These are phyloP conservation scores for Fusarium avenaceum DNA, from an alignment of 2,329 filamentous ascomycete genomes.

Conservation along the genomic window DNA sequence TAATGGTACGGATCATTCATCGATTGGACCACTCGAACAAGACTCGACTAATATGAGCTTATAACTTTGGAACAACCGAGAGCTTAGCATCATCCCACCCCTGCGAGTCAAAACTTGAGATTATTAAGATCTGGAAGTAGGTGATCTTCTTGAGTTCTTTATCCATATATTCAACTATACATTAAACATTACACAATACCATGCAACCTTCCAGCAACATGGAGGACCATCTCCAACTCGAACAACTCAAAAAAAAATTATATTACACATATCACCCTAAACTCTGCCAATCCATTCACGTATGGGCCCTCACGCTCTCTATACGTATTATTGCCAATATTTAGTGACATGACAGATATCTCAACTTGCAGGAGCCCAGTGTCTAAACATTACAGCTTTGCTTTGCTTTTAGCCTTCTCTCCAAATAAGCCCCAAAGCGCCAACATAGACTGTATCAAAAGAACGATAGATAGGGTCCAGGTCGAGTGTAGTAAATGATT, in stretches of 20 bases:
- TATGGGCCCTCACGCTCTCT: conserved; percentile 24
- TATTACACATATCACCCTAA: conserved; percentile 30
- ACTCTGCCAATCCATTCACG: conserved; percentile 31
- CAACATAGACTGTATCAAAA: conserved; percentile 37
- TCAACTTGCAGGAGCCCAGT: conserved; percentile 47
- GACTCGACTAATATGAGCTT: neutral
- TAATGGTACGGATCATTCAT: neutral
- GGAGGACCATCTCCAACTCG: neutral
- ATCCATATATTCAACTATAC: too few species aligned
- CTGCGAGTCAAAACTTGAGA: neutral
- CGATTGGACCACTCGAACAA: neutral
- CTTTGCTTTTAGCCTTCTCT: conserved; percentile 36
- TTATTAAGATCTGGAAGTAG: too few species aligned
- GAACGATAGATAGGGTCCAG: conserved; percentile 20
- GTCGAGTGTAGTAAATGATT: conserved; percentile 10
- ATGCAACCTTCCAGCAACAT: neutral
- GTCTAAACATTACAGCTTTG: conserved; percentile 49
- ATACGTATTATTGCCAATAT: conserved; percentile 11
- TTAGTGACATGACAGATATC: conserved; percentile 4
- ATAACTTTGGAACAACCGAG: neutral
- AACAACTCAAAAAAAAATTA: conserved; percentile 17
- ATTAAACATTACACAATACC: too few species aligned
- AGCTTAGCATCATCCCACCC: neutral
- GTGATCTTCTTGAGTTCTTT: too few species aligned
- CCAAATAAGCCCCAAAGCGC: conserved; percentile 40